A percentile compares a stretch with the other conserved stretches of the same genome.
phyloP scores from a whole-genome alignment of 2,329 filamentous ascomycete species.

The Aulographum hederae region DNA sequence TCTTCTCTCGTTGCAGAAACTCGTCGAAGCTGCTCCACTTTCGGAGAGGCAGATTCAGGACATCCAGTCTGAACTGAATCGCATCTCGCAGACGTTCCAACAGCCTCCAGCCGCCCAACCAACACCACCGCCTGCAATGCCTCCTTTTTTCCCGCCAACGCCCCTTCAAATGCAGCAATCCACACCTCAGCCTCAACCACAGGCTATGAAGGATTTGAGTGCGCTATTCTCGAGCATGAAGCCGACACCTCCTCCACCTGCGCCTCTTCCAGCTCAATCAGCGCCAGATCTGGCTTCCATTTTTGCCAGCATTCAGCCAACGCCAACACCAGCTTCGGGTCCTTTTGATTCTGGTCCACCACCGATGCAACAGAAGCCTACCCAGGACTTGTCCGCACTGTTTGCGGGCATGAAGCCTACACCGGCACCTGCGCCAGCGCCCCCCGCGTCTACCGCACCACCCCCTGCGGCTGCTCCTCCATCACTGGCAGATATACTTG shows the following conservation, averaged over 20 bases:
- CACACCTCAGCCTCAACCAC: slow-evolving; percentile 7
- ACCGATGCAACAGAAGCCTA: too few relatives aligned
- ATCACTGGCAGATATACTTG: too few relatives aligned
- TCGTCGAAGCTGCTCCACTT: neutral
- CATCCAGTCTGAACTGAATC: neutral
- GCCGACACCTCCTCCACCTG: slow-evolving; percentile 10
- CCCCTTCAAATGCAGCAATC: slow-evolving; percentile 7
- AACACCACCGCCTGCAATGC: slow-evolving; percentile 10
- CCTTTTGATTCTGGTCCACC: too few relatives aligned
- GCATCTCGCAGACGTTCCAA: slow-evolving; percentile 10
- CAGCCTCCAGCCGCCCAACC: slow-evolving; percentile 12
- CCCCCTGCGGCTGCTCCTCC: too few relatives aligned
- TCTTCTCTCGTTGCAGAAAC: neutral
- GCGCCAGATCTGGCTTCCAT: too few relatives aligned
- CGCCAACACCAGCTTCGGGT: too few relatives aligned
- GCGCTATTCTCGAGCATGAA: slow-evolving; percentile 14
- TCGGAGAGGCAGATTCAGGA: neutral
- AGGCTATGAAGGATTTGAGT: slow-evolving; percentile 8
- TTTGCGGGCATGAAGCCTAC: too few relatives aligned
- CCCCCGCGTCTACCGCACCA: too few relatives aligned
- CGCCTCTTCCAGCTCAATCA: slow-evolving; percentile 11
- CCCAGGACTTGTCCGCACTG: too few relatives aligned
- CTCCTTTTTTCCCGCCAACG: slow-evolving; percentile 7
- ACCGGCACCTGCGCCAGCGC: too few relatives aligned
- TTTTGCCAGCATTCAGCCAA: too few relatives aligned